These are phyloP conservation scores for Hortiboletus campestris DNA, from an alignment of 768 basidiomycete species.

Conservation along the genomic window DNA sequence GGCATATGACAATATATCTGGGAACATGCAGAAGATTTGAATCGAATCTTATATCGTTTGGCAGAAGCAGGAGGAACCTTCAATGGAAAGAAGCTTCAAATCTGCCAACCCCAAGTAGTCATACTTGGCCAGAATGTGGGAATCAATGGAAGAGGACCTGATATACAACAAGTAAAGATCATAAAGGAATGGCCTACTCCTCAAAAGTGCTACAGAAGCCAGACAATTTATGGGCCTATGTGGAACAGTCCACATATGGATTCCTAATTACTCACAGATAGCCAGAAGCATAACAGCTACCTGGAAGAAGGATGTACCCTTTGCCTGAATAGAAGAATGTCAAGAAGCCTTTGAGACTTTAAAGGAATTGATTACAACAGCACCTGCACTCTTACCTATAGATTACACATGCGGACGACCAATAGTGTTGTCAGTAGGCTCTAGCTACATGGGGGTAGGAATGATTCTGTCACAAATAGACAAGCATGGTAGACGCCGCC, in stretches of 20 bases:
- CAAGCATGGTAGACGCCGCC: not conserved
- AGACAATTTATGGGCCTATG: too few species aligned
- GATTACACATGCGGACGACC: not conserved
- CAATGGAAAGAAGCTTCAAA: not conserved
- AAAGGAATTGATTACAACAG: not conserved
- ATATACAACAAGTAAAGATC: not conserved
- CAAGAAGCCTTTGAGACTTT: not conserved
- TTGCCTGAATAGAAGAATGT: not conserved
- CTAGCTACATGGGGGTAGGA: not conserved
- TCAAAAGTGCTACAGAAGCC: not conserved
- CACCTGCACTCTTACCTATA: not conserved
- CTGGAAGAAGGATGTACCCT: not conserved
- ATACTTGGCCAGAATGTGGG: not conserved
- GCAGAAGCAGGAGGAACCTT: too few species aligned
- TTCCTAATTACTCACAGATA: not conserved
- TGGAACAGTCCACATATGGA: not conserved
- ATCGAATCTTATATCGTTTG: not conserved
- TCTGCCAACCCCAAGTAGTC: not conserved
- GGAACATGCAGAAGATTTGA: not conserved
- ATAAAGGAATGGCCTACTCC: not conserved
- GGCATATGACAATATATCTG: not conserved
- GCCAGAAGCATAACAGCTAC: not conserved
- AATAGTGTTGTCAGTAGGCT: not conserved
- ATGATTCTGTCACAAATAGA: not conserved
- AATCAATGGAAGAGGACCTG: not conserved